Percentiles rank a stretch among this genome's conserved stretches.
These are phyloP conservation scores for Phalaenopsis aphrodite DNA, from an alignment of 106 monocot species.

Conservation along the genomic window DNA sequence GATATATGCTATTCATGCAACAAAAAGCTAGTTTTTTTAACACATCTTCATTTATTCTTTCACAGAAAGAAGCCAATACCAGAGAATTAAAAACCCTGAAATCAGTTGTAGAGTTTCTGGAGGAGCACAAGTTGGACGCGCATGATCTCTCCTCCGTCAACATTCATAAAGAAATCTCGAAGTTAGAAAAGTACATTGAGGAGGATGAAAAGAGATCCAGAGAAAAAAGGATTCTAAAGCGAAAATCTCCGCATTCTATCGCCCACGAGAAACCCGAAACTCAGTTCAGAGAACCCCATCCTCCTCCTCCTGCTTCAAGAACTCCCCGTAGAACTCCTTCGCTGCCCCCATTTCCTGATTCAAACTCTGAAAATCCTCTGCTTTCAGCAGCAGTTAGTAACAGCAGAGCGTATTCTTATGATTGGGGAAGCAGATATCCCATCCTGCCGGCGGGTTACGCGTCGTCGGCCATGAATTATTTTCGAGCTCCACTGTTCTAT, in stretches of 20 bases:
- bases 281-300: constrained; percentile 6
- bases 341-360: not conserved
- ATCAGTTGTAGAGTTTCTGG: constrained; percentile 27
- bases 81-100: constrained; percentile 20
- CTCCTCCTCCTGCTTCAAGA: constrained; percentile 5
- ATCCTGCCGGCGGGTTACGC: not conserved
- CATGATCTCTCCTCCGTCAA: constrained; percentile 14
- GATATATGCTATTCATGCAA: too few relatives aligned
- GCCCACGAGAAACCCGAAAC: not conserved
- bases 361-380: not conserved
- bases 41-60: not conserved
- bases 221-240: constrained; percentile 11
- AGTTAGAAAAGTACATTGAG: constrained; percentile 17
- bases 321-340: not conserved
- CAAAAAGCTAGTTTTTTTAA: not conserved
- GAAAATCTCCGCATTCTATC: constrained; percentile 15
- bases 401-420: not conserved
- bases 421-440: not conserved
- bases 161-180: constrained; percentile 12
- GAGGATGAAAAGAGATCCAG: not conserved
- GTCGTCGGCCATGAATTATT: not conserved
- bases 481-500: not conserved
- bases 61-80: constrained; percentile 18
- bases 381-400: not conserved
- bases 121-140: constrained; percentile 32